These are phyloP conservation scores for Talinum fruticosum DNA, from an alignment of 148 eudicot species.

Conservation along the genomic window DNA sequence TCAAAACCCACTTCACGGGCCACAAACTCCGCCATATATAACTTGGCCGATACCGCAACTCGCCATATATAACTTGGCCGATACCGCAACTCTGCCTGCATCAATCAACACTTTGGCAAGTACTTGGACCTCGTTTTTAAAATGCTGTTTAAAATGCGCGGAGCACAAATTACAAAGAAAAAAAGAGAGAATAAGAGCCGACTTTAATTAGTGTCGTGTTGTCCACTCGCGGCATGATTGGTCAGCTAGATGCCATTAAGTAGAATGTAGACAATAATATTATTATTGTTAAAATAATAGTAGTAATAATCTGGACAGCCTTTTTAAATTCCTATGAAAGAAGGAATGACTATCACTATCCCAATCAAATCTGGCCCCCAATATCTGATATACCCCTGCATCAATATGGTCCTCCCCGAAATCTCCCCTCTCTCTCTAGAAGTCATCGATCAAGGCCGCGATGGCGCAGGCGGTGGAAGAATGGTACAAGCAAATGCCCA, in stretches of 20 bases:
- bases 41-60: too few relatives aligned
- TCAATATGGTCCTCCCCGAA: not conserved
- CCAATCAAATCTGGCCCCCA: slow-evolving; percentile 1
- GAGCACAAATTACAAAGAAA: too few relatives aligned
- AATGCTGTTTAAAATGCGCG: too few relatives aligned
- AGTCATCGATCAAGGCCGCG: slow-evolving; percentile 1
- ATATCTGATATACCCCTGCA: not conserved
- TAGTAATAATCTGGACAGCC: too few relatives aligned
- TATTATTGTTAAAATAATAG: not conserved
- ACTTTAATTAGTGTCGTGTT: slow-evolving; percentile 2
- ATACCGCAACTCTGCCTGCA: too few relatives aligned
- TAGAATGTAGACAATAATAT: not conserved
- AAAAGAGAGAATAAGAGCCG: not conserved
- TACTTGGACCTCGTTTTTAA: too few relatives aligned
- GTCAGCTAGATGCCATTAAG: not conserved
- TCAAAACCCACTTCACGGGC: too few relatives aligned
- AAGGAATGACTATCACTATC: too few relatives aligned
- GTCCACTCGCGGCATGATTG: slow-evolving; percentile 12
- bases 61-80: too few relatives aligned
- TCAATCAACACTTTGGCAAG: too few relatives aligned
- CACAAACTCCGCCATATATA: too few relatives aligned
- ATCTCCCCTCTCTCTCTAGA: not conserved
- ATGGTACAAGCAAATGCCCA: slow-evolving; percentile 97
- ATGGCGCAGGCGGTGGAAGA: slow-evolving; percentile 98
- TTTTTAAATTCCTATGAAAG: not conserved